These are phyloP conservation scores for Magnaporthiopsis incrustans DNA, from an alignment of 2,329 filamentous ascomycete genomes.

Conservation along the genomic window DNA sequence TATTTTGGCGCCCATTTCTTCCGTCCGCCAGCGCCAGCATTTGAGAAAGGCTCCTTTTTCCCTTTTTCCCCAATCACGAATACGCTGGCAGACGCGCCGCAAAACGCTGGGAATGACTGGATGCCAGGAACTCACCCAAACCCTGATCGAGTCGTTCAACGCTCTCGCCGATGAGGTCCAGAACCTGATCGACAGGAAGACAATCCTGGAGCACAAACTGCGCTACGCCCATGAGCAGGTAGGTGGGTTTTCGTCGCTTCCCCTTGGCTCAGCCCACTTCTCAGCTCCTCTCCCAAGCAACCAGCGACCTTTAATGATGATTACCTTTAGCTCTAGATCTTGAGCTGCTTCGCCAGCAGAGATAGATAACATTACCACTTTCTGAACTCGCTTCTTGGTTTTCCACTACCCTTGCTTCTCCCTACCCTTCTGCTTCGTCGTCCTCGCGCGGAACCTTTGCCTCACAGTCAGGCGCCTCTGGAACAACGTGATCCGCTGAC, in stretches of 20 bases:
- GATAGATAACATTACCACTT: conserved; percentile 49
- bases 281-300: not conserved
- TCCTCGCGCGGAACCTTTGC: not conserved
- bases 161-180: conserved; percentile 58
- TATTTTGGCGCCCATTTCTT: not conserved
- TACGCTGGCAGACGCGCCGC: not conserved
- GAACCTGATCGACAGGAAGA: conserved; percentile 54
- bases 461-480: not conserved
- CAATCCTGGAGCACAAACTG: conserved; percentile 58
- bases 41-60: not conserved
- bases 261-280: not conserved
- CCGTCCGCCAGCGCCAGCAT: too few relatives aligned
- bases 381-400: conserved; percentile 25
- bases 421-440: conserved; percentile 8
- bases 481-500: not conserved
- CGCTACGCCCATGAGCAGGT: conserved; percentile 61
- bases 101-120: conserved; percentile 29
- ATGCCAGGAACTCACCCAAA: conserved; percentile 40
- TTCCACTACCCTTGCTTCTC: conserved; percentile 13
- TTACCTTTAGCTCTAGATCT: conserved; percentile 75
- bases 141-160: conserved; percentile 56
- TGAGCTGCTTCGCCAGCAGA: conserved; percentile 53
- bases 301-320: conserved; percentile 31
- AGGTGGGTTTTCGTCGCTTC: conserved; percentile 21
- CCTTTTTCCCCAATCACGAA: not conserved